Evolutionary conservation across 1,139 yeast species (phyloP).

Genomic region (Nakaseomyces glabratus): DNA sequence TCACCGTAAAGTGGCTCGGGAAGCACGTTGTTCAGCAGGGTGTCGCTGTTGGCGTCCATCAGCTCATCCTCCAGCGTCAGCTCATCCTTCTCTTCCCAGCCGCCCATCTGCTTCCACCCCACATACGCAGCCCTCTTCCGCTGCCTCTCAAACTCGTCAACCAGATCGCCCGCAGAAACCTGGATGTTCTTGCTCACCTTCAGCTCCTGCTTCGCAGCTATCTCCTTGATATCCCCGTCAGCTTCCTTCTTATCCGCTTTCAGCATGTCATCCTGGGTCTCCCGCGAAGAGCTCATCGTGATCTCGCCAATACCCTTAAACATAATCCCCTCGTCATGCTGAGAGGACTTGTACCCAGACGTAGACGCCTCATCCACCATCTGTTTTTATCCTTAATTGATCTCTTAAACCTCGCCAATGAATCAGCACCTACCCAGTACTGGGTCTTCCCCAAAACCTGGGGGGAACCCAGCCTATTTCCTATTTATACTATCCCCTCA

Average conservation of each 20-base stretch:
- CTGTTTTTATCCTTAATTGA: conserved; percentile 1
- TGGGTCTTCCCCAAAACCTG: too few relatives aligned
- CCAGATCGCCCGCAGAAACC: conserved; percentile 3
- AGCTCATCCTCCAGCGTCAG: conserved; percentile 62
- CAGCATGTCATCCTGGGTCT: background rate
- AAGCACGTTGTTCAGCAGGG: conserved; percentile 59
- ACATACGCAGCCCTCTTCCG: conserved; percentile 50
- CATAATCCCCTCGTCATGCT: conserved; percentile 1
- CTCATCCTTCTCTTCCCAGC: conserved; percentile 62
- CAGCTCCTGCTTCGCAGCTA: background rate
- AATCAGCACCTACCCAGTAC: too few relatives aligned
- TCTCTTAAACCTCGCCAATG: too few relatives aligned
- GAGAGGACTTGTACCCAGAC: conserved; percentile 2
- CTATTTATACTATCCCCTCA: too few relatives aligned
- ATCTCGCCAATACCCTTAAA: conserved; percentile 5
- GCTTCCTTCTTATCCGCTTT: background rate
- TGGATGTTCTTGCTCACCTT: conserved; percentile 1
- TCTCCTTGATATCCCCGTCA: background rate
- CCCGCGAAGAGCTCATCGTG: conserved; percentile 1
- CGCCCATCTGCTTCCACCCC: conserved; percentile 95
- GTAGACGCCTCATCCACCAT: conserved; percentile 3
- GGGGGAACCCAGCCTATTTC: too few relatives aligned
- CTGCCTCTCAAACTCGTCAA: conserved; percentile 4
- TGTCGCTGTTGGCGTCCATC: conserved; percentile 54
- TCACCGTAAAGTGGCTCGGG: conserved; percentile 79